phyloP scores from a whole-genome alignment of 805 yeast species.

The Ogataea pini region DNA sequence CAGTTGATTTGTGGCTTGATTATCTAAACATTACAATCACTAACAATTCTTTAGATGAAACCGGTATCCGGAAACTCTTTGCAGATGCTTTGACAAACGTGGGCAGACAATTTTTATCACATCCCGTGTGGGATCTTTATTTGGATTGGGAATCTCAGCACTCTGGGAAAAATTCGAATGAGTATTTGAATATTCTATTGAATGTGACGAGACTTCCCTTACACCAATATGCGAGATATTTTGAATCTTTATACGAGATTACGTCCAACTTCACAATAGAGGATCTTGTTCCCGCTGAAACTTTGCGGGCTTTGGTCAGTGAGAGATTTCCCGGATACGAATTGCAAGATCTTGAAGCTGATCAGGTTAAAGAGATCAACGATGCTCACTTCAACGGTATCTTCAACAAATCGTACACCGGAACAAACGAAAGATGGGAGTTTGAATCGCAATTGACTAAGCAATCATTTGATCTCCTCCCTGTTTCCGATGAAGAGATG shows the following conservation, averaged over 20 bases:
- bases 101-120: slow-evolving; percentile 76
- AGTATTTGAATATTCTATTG: slow-evolving; percentile 43
- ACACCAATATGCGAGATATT: slow-evolving; percentile 84
- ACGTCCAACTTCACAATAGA: slow-evolving; percentile 37
- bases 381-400: slow-evolving; percentile 46
- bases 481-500: slow-evolving; percentile 44
- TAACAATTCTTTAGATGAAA: slow-evolving; percentile 35
- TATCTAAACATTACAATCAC: slow-evolving; percentile 55
- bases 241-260: slow-evolving; percentile 47
- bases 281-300: slow-evolving; percentile 33
- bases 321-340: slow-evolving; percentile 12
- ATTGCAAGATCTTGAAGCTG: slow-evolving; percentile 18
- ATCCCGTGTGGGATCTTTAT: slow-evolving; percentile 79
- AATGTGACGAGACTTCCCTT: slow-evolving; percentile 62
- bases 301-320: slow-evolving; percentile 32
- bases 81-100: slow-evolving; percentile 48
- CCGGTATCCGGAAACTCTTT: slow-evolving; percentile 44
- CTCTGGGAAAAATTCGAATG: slow-evolving; percentile 37
- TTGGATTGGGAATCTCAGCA: slow-evolving; percentile 56
- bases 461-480: slow-evolving; percentile 54
- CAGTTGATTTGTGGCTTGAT: slow-evolving; percentile 70
- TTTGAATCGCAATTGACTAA: slow-evolving; percentile 67
- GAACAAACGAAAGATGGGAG: slow-evolving; percentile 65
- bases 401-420: slow-evolving; percentile 48
- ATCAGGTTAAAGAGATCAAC: slow-evolving; percentile 30